phyloP scores from a whole-genome alignment of 495 filamentous ascomycete species.

The Penicillium cosmopolitanum region DNA sequence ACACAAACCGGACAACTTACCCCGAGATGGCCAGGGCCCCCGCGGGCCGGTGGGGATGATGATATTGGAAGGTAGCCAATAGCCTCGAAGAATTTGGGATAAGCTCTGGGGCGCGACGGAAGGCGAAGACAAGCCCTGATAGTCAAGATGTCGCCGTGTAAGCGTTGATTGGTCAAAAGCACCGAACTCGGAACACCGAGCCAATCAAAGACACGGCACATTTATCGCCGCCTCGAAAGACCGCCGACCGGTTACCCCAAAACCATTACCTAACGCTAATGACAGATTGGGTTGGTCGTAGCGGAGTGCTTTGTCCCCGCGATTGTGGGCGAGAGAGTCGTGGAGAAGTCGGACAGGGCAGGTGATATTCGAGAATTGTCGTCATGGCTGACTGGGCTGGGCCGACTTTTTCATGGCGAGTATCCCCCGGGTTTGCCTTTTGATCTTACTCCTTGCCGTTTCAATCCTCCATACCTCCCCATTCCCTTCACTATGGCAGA shows the following conservation, averaged over 20 bases:
- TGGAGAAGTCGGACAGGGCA: constrained; percentile 18
- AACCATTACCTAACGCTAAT: constrained; percentile 27
- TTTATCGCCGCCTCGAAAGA: constrained; percentile 17
- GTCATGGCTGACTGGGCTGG: constrained; percentile 13
- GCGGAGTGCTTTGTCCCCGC: constrained; percentile 14
- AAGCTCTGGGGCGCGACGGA: constrained; percentile 21
- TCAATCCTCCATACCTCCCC: constrained; percentile 1
- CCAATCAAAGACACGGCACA: constrained; percentile 18
- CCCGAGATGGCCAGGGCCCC: constrained; percentile 12
- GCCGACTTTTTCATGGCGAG: constrained; percentile 12
- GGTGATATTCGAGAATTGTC: constrained; percentile 14
- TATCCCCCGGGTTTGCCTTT: constrained; percentile 4
- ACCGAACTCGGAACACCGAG: constrained; percentile 20
- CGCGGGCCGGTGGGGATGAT: constrained; percentile 7
- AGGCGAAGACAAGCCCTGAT: constrained; percentile 16
- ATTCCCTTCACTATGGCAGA: constrained; percentile 5
- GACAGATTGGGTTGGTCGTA: constrained; percentile 4
- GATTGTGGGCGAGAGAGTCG: constrained; percentile 9
- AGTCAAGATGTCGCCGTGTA: background rate
- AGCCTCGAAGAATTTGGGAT: background rate
- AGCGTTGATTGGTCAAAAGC: constrained; percentile 17
- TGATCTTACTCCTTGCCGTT: constrained; percentile 2
- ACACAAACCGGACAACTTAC: constrained; percentile 14
- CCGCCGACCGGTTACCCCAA: constrained; percentile 27
- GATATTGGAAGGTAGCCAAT: constrained; percentile 10